Evolutionary conservation across 768 basidiomycete genomes (phyloP).

Genomic region (Xanthoconium purpureum): DNA sequence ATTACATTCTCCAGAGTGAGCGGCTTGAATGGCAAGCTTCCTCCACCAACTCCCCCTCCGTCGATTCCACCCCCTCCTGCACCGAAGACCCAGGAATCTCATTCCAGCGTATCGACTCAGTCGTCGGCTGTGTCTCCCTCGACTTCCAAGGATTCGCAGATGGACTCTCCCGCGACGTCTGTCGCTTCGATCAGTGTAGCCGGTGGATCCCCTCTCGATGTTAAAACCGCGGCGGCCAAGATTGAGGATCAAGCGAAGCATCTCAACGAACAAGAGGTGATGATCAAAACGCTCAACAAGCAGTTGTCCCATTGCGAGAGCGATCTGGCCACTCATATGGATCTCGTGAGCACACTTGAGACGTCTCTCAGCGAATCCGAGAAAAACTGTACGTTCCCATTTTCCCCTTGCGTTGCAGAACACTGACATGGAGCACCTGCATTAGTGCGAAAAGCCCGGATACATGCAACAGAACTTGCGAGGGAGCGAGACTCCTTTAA

Average conservation of each 20-base stretch:
- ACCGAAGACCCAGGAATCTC: constrained; percentile 52
- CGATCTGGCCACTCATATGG: constrained; percentile 89
- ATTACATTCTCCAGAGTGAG: constrained; percentile 55
- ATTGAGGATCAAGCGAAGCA: constrained; percentile 74
- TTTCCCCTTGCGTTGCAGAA: not conserved
- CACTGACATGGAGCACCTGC: constrained; percentile 9
- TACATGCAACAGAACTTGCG: constrained; percentile 88
- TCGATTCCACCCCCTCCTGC: constrained; percentile 84
- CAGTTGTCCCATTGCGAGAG: constrained; percentile 90
- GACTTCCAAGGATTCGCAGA: constrained; percentile 67
- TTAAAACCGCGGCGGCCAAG: constrained; percentile 49
- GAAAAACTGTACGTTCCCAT: constrained; percentile 72
- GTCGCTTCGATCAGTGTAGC: constrained; percentile 43
- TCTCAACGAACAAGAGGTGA: constrained; percentile 80
- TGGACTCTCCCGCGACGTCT: constrained; percentile 68
- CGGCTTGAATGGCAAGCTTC: constrained; percentile 70
- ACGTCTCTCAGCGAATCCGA: constrained; percentile 87
- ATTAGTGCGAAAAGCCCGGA: constrained; percentile 86
- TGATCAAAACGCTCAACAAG: constrained; percentile 93
- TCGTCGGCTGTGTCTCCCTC: constrained; percentile 54
- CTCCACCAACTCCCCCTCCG: constrained; percentile 79
- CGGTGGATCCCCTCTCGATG: constrained; percentile 41
- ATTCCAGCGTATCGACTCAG: constrained; percentile 59
- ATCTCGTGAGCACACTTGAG: constrained; percentile 81
- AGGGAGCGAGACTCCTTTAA: constrained; percentile 79